phyloP scores from a whole-genome alignment of 805 yeast genomes.

The Candida andamanensis region DNA sequence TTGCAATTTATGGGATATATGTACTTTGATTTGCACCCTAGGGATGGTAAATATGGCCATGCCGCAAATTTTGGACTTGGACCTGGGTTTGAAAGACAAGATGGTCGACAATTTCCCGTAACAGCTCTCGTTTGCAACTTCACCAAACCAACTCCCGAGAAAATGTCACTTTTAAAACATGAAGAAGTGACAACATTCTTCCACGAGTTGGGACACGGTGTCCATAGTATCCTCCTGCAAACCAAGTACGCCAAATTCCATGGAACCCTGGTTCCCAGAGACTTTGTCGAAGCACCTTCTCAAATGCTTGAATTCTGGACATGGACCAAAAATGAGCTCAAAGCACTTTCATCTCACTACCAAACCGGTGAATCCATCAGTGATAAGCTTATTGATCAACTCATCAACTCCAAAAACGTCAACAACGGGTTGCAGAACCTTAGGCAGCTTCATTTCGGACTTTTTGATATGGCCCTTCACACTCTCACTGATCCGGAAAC shows the following conservation, averaged over 20 bases:
- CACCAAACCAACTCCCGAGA: conserved; percentile 63
- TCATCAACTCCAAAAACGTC: conserved; percentile 65
- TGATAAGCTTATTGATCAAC: conserved; percentile 51
- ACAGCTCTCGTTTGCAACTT: conserved; percentile 83
- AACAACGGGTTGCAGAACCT: conserved; percentile 67
- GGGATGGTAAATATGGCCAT: conserved; percentile 84
- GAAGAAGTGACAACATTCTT: conserved; percentile 76
- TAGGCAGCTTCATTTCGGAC: conserved; percentile 74
- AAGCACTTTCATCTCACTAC: conserved; percentile 61
- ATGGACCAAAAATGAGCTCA: conserved; percentile 64
- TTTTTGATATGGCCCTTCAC: conserved; percentile 73
- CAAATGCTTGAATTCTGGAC: conserved; percentile 88
- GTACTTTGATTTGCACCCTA: conserved; percentile 77
- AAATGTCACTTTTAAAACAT: conserved; percentile 74
- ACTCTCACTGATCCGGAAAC: conserved; percentile 30
- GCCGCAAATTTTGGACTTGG: conserved; percentile 76
- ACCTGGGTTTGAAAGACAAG: conserved; percentile 53
- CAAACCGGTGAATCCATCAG: conserved; percentile 52
- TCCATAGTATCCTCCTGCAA: conserved; percentile 68
- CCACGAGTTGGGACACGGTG: conserved; percentile 89
- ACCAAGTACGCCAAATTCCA: conserved; percentile 64
- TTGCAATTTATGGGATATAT: conserved; percentile 69
- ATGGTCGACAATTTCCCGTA: conserved; percentile 54
- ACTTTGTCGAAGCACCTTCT: conserved; percentile 88
- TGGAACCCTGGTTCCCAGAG: conserved; percentile 76